Evolutionary conservation across 305 asterid genomes (phyloP), one percentile per base, ranked within the genome.

Genomic region (Solanum hybrid): DNA sequence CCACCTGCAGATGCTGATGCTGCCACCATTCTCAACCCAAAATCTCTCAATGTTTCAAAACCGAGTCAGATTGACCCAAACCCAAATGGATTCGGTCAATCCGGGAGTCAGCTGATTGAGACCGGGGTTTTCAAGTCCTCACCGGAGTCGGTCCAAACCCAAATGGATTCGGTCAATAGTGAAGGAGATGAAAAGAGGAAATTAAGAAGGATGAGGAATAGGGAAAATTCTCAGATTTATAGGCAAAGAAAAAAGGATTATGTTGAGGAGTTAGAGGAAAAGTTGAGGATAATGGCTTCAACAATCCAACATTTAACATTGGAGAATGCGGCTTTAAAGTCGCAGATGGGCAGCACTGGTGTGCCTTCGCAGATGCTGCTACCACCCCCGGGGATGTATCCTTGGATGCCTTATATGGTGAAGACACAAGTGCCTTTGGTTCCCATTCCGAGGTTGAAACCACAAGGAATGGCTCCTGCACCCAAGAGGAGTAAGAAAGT

Each of bases 161-260:
- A 0, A 36, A 36, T 36, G 39, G 11, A 36, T 36, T 36, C 40
- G 34, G 34, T 33, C 5, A 33, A 33, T 33, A 73, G 79, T 57
- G 99, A 93, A 73, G 34, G 86, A 28, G 99, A 96, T 0, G 98
- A 96, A 93, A 97, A 94, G 91, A 94, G 92, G 92, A 96, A 91
- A 90, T 95, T 95, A 0, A 95, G 99, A 94, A 89, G 96, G 90
- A 93, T 96, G 93, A 96, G 99, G 95, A 97, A 97, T 91, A 94
- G 99, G 57, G 99, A 97, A 93, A 96, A 98, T 94, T 99, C 98
- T 67, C 98, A 96, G 74, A 92, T 97, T 35, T 96, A 98, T 9
- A 94, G 99, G 83, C 99, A 95, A 94, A 96, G 98, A 40, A 92
- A 97, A 95, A 94, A 97, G 83, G 98, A 96, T 92, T 96, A 96